Evolutionary conservation across 495 filamentous ascomycete genomes (phyloP).

Genomic region (Xylaria longipes): DNA sequence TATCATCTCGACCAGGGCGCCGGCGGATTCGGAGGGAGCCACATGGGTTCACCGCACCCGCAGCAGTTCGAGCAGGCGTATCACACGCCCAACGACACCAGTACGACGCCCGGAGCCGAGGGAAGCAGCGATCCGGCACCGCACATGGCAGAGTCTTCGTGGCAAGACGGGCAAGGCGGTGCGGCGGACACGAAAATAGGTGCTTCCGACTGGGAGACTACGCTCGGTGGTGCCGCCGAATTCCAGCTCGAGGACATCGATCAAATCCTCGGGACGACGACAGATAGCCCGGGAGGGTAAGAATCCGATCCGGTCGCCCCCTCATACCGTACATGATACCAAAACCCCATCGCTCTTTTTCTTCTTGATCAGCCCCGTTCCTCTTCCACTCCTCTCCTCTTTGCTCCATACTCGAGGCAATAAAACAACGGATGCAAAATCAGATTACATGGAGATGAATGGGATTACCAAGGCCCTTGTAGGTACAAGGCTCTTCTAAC

Average conservation of each 20-base stretch:
- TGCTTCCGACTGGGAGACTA: constrained; percentile 34
- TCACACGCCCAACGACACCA: constrained; percentile 26
- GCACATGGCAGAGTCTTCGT: constrained; percentile 17
- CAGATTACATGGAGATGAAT: background rate
- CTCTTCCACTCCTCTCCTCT: background rate
- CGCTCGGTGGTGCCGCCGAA: constrained; percentile 29
- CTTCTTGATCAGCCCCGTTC: background rate
- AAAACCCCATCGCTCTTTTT: constrained; percentile 1
- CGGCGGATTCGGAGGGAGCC: constrained; percentile 12
- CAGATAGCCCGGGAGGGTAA: constrained; percentile 31
- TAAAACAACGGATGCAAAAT: background rate
- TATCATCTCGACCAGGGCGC: constrained; percentile 21
- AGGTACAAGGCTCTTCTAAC: background rate
- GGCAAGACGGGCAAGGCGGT: constrained; percentile 32
- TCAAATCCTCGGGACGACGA: constrained; percentile 34
- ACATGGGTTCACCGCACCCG: constrained; percentile 27
- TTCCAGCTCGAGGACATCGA: constrained; percentile 45
- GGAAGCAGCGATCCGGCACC: constrained; percentile 6
- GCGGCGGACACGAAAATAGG: constrained; percentile 27
- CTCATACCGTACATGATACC: background rate
- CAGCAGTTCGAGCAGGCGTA: constrained; percentile 36
- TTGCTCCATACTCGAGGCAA: background rate
- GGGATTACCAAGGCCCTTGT: background rate
- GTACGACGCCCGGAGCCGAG: background rate
- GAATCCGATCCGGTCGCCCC: background rate